Evolutionary conservation across 768 basidiomycete genomes (phyloP), one percentile per base, ranked within the genome.

Genomic region (Agrocybe praecox): DNA sequence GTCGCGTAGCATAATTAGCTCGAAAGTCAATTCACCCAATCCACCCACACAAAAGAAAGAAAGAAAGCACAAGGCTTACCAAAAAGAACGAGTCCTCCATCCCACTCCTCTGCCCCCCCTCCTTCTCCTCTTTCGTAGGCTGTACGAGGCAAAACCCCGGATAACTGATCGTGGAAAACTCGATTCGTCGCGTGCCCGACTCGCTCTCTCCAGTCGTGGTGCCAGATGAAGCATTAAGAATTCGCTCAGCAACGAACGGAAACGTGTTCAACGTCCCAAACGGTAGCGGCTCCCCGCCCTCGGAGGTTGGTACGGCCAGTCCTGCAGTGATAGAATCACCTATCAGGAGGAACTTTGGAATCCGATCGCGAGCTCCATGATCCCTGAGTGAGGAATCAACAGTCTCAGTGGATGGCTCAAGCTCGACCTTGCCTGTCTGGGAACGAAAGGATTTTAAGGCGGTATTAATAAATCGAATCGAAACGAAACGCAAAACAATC

Each of bases 301-400:
- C 34, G 19, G 55, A 49, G 14, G 44, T 26, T 14, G 58, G 36
- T 11, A 52, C 49, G 12, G 58, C 53, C 14, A 55, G 40, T 6
- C 49, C 49, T 14, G 53, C 47, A 11, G 58, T 52, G 36, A 59
- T 59, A 1, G 58, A 59, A 21, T 59, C 54, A 7, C 58, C 58
- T 15, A 59, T 33, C 18, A 56, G 22, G 15, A 59, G 50, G 6
- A 59, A 48, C 5, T 52, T 24, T 7, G 46, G 24, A 8, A 40
- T n/a, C n/a, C n/a, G n/a, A n/a, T n/a, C n/a, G n/a, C n/a, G n/a
- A n/a, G n/a, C n/a, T n/a, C n/a, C n/a, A n/a, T n/a, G n/a, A n/a
- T n/a, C n/a, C n/a, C n/a, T n/a, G n/a, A n/a, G n/a, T 19, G 9
- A 14, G 17, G 26, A 29, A 5, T 29, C 26, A 29, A 29, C 26